These are phyloP conservation scores for Hondaea fermentalgiana DNA, from an alignment of 108 stramenopile genomes.

Conservation along the genomic window DNA sequence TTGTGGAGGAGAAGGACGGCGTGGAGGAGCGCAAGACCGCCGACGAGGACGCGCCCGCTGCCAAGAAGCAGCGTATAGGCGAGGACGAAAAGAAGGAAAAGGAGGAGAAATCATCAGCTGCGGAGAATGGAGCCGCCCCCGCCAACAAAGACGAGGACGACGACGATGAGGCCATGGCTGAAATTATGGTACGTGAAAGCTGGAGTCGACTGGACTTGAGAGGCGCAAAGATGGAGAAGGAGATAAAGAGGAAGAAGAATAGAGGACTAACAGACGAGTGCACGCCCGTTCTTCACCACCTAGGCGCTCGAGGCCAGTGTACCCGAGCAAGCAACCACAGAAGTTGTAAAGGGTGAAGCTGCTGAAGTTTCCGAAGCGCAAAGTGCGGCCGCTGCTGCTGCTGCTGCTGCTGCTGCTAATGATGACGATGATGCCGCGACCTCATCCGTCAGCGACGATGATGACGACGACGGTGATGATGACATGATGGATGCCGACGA, in stretches of 20 bases:
- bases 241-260: not conserved
- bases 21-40: not conserved
- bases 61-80: constrained; percentile 37
- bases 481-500: not conserved
- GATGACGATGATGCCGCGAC: too few relatives aligned
- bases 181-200: not conserved
- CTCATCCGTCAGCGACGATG: not conserved
- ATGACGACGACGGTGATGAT: not conserved
- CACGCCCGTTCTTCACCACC: too few relatives aligned
- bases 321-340: too few relatives aligned
- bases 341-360: too few relatives aligned
- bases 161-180: not conserved
- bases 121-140: too few relatives aligned
- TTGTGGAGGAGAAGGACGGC: not conserved
- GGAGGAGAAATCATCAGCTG: constrained; percentile 58
- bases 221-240: not conserved
- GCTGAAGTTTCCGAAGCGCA: too few relatives aligned
- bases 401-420: too few relatives aligned
- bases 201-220: too few relatives aligned
- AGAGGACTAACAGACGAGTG: not conserved
- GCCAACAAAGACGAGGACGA: constrained; percentile 56
- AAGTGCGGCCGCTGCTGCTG: too few relatives aligned
- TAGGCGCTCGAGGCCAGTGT: not conserved
- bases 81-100: constrained; percentile 71
- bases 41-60: not conserved